Evolutionary conservation across 1,284 basidiomycete genomes (phyloP), one percentile per base, ranked within the genome.

Genomic region (Leccinum angustisporum): DNA sequence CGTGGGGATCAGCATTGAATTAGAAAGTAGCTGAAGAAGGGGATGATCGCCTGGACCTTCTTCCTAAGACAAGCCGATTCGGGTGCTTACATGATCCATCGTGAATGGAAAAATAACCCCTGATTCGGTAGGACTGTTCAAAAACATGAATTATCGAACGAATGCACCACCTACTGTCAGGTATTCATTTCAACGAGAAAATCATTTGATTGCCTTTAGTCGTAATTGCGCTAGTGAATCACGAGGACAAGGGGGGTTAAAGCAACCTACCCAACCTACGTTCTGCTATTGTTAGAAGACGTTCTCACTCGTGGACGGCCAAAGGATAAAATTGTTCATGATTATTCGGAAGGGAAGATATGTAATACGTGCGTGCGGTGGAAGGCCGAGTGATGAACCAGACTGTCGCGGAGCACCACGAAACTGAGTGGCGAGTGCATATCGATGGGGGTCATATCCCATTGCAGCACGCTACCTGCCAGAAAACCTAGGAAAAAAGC

Each of bases 371-470:
- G 34, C 9, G 27, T 56, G 48, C 30, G 30, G 30, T 31, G 7
- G 30, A 31, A 51, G 25, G 18, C 10, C n/a, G 5, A 34, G 30
- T 59, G 36, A 72, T 18, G 57, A 57, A 40, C 34, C 54, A 55
- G 61, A 27, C 50, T 43, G 38, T 3, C 54, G 54, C 36, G 59
- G 33, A 16, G 53, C 21, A 18, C 61, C 55, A 34, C 58, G 62
- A 6, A 61, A 43, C 54, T 65, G 67, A 30, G 60, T 54, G 27
- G 56, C 2, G 53, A 70, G 8, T 27, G 5, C 62, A 70, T 72
- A 57, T 72, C 56, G 31, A 65, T 62, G n/a, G 70, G 69, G n/a
- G 63, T 65, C 72, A 69, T 72, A 21, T 71, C 69, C 72, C 70
- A 74, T 65, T 70, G 72, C 38, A 72, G 58, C 31, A 68, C 64